These are phyloP conservation scores for Lepidium africanum DNA, from an alignment of 345 rosid species.

Conservation along the genomic window DNA sequence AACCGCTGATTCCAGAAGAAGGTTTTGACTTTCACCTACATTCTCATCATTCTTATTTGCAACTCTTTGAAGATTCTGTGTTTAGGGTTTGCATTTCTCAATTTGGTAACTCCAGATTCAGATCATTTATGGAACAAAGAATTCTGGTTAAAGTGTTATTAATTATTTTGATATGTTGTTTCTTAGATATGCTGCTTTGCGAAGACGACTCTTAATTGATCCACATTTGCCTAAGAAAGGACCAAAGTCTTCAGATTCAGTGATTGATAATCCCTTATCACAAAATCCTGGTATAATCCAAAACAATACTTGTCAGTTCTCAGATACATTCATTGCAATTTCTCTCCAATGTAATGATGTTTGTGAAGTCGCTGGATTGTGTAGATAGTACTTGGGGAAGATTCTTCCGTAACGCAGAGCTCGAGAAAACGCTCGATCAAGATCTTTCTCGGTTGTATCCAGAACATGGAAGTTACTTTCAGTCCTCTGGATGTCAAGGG, in stretches of 20 bases:
- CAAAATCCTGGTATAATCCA: slow-evolving; percentile 72
- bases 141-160: not conserved
- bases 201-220: slow-evolving; percentile 74
- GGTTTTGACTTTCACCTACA: slow-evolving; percentile 34
- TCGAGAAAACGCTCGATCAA: slow-evolving; percentile 90
- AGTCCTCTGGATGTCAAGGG: slow-evolving; percentile 92
- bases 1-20: slow-evolving; percentile 83
- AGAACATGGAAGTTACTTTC: slow-evolving; percentile 90
- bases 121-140: not conserved
- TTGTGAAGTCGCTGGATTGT: slow-evolving; percentile 1
- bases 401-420: slow-evolving; percentile 86
- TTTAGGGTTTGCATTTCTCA: not conserved
- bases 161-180: not conserved
- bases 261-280: slow-evolving; percentile 85
- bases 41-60: not conserved
- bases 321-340: not conserved
- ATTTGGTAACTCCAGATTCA: not conserved
- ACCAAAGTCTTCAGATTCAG: slow-evolving; percentile 53
- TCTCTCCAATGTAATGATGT: not conserved
- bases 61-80: not conserved
- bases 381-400: slow-evolving; percentile 98
- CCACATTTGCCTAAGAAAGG: slow-evolving; percentile 67
- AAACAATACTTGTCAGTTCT: not conserved
- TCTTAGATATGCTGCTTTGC: slow-evolving; percentile 67
- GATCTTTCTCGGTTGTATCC: slow-evolving; percentile 93